Percentiles rank a stretch among this genome's conserved stretches.
Conservation (phyloP, 441 rosid genomes). For the Arabidopsis lyrata region DNA sequence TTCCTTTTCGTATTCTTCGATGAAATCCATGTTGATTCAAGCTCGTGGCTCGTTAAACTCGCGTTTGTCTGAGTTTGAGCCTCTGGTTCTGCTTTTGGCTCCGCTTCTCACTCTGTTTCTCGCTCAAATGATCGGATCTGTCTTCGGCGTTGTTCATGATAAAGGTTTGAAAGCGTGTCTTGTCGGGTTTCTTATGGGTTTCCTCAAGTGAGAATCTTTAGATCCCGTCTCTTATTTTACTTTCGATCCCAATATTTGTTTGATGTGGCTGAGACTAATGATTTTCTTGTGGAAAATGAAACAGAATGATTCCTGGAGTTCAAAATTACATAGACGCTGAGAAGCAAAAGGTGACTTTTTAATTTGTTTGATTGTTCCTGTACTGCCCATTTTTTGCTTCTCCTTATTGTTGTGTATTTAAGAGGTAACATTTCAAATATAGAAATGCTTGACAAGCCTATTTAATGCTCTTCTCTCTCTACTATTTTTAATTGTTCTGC, state of each 20-base stretch:
- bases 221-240: not conserved
- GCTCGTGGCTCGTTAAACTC: slow-evolving; percentile 64
- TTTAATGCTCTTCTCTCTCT: slow-evolving; percentile 24
- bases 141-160: slow-evolving; percentile 55
- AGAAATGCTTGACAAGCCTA: slow-evolving; percentile 5
- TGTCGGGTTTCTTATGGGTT: slow-evolving; percentile 60
- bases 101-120: slow-evolving; percentile 72
- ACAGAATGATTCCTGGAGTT: slow-evolving; percentile 86
- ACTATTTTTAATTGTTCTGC: not conserved
- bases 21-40: slow-evolving; percentile 47
- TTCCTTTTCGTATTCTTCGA: slow-evolving; percentile 28
- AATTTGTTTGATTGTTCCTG: slow-evolving; percentile 17
- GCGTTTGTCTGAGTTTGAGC: slow-evolving; percentile 70
- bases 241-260: not conserved
- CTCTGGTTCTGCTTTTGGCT: slow-evolving; percentile 62
- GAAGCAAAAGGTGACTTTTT: slow-evolving; percentile 86
- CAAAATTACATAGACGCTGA: slow-evolving; percentile 81
- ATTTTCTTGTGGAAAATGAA: slow-evolving; percentile 23
- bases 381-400: not conserved
- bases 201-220: slow-evolving; percentile 61
- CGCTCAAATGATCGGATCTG: slow-evolving; percentile 62
- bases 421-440: slow-evolving; percentile 16
- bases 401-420: not conserved
- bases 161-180: slow-evolving; percentile 69
- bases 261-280: not conserved